Evolutionary conservation across 2,329 filamentous ascomycete species (phyloP).

Genomic region (Aspergillus ibericus): DNA sequence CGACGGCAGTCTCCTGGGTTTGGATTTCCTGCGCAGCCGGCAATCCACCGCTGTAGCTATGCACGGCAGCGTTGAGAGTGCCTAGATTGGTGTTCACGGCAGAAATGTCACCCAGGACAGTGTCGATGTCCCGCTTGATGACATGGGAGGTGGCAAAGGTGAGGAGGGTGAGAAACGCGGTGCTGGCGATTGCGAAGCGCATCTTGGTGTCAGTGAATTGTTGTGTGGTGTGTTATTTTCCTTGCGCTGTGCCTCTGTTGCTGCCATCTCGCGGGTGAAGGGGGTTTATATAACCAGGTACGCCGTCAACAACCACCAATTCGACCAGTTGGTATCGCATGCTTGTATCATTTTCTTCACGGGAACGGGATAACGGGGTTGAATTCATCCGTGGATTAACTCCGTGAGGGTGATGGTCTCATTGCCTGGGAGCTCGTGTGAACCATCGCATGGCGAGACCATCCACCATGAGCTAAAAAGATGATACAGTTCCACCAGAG

Average conservation of each 20-base stretch:
- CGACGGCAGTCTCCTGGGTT: background rate
- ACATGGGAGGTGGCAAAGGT: constrained; percentile 1
- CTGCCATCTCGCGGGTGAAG: background rate
- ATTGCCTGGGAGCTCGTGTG: background rate
- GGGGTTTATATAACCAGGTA: background rate
- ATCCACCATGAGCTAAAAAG: no score
- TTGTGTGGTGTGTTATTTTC: background rate
- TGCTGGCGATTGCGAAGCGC: background rate
- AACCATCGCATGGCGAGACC: no score
- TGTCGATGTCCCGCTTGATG: background rate
- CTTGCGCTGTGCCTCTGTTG: background rate
- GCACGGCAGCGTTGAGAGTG: background rate
- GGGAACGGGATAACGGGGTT: background rate
- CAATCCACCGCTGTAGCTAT: constrained; percentile 1
- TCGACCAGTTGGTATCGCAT: background rate
- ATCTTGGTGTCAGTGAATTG: background rate
- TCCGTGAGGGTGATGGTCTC: background rate
- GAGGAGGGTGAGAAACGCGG: background rate
- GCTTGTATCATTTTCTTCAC: background rate
- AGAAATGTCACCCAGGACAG: background rate
- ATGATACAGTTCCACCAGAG: background rate
- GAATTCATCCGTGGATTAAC: background rate
- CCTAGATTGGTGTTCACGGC: background rate
- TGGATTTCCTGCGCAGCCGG: constrained; percentile 3
- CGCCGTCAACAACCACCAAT: background rate